phyloP scores from a whole-genome alignment of 176 grass and related monocot species.

The Coix lacrymajobi region DNA sequence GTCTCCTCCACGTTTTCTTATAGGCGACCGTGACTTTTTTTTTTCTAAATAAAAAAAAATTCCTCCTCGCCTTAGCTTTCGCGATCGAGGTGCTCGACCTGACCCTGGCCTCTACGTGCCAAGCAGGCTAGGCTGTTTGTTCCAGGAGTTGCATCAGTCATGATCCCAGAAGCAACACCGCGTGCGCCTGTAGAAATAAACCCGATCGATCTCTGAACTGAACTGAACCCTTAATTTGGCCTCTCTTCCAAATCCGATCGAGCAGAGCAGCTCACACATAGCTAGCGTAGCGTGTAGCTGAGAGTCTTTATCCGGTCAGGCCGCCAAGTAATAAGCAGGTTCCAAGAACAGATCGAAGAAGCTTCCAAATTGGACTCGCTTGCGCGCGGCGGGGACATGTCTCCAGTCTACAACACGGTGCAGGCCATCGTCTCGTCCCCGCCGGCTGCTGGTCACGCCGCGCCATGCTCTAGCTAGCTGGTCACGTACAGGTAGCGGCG shows the following conservation, averaged over 20 bases:
- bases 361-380: background rate
- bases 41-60: background rate
- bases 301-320: background rate
- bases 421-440: background rate
- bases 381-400: background rate
- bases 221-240: too few relatives aligned
- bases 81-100: constrained; percentile 13
- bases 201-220: background rate
- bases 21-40: background rate
- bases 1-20: background rate
- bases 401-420: background rate
- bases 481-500: background rate
- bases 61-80: constrained; percentile 11
- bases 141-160: constrained; percentile 10
- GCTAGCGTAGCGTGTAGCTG: background rate
- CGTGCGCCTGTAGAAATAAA: background rate
- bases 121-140: background rate
- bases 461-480: background rate
- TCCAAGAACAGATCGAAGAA: background rate
- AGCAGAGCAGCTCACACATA: background rate
- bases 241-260: background rate
- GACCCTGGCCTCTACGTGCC: constrained; percentile 1
- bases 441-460: background rate
- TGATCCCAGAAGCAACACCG: background rate
- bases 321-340: background rate